phyloP scores from a whole-genome alignment of 345 rosid genomes.

The Rhizophora apiculata region DNA sequence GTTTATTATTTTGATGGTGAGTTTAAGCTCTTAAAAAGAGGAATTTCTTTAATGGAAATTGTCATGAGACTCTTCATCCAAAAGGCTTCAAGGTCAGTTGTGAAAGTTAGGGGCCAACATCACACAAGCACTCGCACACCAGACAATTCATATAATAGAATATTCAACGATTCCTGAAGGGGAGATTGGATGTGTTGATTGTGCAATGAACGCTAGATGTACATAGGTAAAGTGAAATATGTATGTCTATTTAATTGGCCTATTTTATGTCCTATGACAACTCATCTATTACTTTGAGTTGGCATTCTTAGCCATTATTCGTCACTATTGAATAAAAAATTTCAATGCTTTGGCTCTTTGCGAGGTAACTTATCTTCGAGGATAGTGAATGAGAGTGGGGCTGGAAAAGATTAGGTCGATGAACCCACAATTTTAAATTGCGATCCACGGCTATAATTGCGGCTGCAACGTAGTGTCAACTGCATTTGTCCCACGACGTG shows the following conservation, averaged over 20 bases:
- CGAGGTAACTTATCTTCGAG: constrained; percentile 10
- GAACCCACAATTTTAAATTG: too few species aligned
- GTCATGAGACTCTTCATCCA: constrained; percentile 14
- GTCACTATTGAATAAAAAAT: background rate
- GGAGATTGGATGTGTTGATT: constrained; percentile 23
- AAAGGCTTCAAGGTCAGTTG: constrained; percentile 20
- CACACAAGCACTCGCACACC: constrained; percentile 2
- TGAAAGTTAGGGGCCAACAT: constrained; percentile 13
- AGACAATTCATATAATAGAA: constrained; percentile 18
- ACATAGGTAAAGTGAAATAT: background rate
- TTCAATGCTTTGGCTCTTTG: background rate
- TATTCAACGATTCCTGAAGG: constrained; percentile 23
- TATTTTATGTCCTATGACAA: background rate
- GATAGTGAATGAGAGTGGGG: background rate
- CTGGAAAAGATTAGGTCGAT: background rate
- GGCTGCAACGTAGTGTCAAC: too few species aligned
- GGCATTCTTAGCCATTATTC: constrained; percentile 20
- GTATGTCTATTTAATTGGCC: too few species aligned
- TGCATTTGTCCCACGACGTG: too few species aligned
- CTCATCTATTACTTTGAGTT: constrained; percentile 9
- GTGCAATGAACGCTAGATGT: constrained; percentile 23
- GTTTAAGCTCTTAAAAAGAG: constrained; percentile 1
- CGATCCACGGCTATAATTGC: too few species aligned
- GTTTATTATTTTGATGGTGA: constrained; percentile 8
- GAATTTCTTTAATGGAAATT: constrained; percentile 7